A percentile compares a stretch with the other conserved stretches of the same genome.
Conservation (phyloP, 1,284 basidiomycete genomes). For the Stereum hirsutum region DNA sequence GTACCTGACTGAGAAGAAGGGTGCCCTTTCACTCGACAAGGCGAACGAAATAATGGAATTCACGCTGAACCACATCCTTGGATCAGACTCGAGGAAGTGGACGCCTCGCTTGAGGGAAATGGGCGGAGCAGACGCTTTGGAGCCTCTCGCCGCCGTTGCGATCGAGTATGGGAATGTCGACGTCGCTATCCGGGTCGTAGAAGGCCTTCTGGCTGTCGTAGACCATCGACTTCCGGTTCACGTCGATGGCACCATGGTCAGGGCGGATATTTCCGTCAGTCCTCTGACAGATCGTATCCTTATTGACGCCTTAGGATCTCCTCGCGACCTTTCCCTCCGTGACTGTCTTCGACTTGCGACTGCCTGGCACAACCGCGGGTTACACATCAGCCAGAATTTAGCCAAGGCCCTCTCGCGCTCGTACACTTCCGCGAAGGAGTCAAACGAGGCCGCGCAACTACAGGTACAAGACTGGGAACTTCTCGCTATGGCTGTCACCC, state of each 20-base stretch:
- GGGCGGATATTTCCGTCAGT: no score
- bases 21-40: conserved; percentile 11
- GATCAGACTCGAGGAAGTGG: background rate
- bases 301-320: no score
- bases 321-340: conserved; percentile 6
- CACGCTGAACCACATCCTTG: conserved; percentile 15
- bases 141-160: background rate
- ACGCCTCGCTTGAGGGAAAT: no score
- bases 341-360: conserved; percentile 6
- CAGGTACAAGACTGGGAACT: conserved; percentile 19
- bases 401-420: conserved; percentile 14
- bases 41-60: conserved; percentile 19
- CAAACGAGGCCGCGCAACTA: conserved; percentile 14
- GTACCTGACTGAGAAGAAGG: conserved; percentile 16
- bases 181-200: conserved; percentile 24
- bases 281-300: background rate
- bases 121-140: no score
- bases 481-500: conserved; percentile 16
- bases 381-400: conserved; percentile 4
- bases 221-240: conserved; percentile 11
- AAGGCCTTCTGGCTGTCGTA: conserved; percentile 20
- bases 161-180: background rate
- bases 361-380: conserved; percentile 6
- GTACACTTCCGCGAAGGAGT: conserved; percentile 19
- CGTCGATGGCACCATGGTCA: no score